These are phyloP conservation scores for Drechslerella coelobrocha DNA, from an alignment of 2,329 filamentous ascomycete species.

Conservation along the genomic window DNA sequence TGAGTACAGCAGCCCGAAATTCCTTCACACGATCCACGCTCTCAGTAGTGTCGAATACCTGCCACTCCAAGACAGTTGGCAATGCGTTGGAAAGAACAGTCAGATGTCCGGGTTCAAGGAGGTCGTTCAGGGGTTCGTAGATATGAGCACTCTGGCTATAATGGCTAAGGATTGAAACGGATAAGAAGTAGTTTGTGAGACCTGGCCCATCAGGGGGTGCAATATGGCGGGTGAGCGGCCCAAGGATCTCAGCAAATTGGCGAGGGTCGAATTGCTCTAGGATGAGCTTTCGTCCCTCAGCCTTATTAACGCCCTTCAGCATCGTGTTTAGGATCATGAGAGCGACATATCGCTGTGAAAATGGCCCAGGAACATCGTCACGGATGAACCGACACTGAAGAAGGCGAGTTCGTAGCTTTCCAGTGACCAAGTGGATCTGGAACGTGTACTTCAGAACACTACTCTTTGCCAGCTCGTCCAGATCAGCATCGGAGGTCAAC, in stretches of 20 bases:
- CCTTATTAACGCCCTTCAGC: conserved; percentile 37
- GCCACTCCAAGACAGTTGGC: conserved; percentile 37
- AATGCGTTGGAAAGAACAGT: conserved; percentile 53
- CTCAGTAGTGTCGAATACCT: conserved; percentile 13
- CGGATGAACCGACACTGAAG: conserved; percentile 42
- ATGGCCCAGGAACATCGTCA: conserved; percentile 23
- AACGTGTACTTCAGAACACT: conserved; percentile 44
- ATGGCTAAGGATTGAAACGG: conserved; percentile 24
- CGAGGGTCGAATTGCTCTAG: conserved; percentile 36
- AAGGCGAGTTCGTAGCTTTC: conserved; percentile 30
- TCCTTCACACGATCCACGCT: conserved; percentile 32
- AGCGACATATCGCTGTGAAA: conserved; percentile 45
- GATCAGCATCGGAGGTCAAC: conserved; percentile 34
- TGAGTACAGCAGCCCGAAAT: conserved; percentile 34
- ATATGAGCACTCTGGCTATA: conserved; percentile 35
- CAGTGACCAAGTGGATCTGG: conserved; percentile 35
- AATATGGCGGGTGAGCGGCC: conserved; percentile 14
- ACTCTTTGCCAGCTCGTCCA: conserved; percentile 40
- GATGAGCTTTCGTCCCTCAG: conserved; percentile 40
- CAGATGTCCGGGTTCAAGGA: conserved; percentile 54
- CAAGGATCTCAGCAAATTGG: conserved; percentile 40
- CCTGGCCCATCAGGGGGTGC: conserved; percentile 8
- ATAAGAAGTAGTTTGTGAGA: conserved; percentile 17
- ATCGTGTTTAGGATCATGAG: conserved; percentile 45
- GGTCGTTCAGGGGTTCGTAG: conserved; percentile 53